Base-by-base conservation (phyloP, 2,329 filamentous ascomycete genomes). In the Calonectria crousiana region DNA sequence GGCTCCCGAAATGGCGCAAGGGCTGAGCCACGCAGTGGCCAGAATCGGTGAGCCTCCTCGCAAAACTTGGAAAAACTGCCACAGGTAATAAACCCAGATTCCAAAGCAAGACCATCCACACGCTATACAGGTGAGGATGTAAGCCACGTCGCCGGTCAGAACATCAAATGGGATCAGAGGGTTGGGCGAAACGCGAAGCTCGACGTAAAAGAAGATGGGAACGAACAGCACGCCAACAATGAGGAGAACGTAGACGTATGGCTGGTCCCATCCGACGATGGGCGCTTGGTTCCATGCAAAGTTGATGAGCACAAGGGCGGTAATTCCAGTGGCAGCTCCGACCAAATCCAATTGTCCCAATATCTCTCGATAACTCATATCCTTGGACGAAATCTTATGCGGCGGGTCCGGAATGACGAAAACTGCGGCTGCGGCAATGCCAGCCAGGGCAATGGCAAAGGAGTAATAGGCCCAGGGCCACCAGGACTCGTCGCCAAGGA, bases 221-320 rank as follows among this genome's bases (percentile, higher is more conserved):
- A 92, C 85, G 3, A 93, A 83, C 0, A 92, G 47, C 2, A 90
- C 71, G 0, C 92, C 92, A 3, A 93, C 74, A 47, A 93, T 88
- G 0, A 94, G 84, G 0, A 90, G 83, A 0, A 89, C 84, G 73
- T 90, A 89, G n/a, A 92, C 86, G 70, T 91, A 91, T 0, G 90
- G 85, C 9, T 86, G 85, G 1, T 83, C 77, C 92, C 92, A 94
- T 2, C 91, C 91, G 2, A 87, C 89, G 0, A 90, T 85, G 0
- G 90, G 88, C 0, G 90, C 92, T 79, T 94, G 91, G 73, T 92
- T 93, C 90, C 91, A 93, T 0, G 92, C 90, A 77, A 94, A 90
- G 80, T 93, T 93, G 83, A 94, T 87, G 23, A 94, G 84, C 0
- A 93, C 85, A 30, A 94, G 84, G 0, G 88, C 88, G 0, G 85